Conservation (phyloP, 306 rosid species). For the Crotalaria pallida region DNA sequence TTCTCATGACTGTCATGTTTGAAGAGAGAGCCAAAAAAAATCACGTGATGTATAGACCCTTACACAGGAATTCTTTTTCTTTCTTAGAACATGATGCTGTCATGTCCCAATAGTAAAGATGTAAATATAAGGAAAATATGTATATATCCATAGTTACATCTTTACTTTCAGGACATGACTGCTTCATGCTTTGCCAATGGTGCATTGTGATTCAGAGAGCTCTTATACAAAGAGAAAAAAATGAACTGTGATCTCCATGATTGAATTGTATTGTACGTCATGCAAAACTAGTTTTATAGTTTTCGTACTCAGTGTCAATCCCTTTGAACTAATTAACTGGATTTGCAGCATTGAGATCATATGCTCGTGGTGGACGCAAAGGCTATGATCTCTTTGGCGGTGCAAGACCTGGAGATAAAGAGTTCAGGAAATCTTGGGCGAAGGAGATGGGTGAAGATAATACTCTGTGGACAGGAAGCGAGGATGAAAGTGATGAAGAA, state of each 20-base stretch:
- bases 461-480: constrained; percentile 71
- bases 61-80: background rate
- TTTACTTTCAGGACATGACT: background rate
- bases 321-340: background rate
- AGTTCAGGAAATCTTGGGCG: constrained; percentile 65
- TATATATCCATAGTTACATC: background rate
- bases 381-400: constrained; percentile 65
- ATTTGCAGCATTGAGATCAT: constrained; percentile 51
- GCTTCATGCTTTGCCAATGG: background rate
- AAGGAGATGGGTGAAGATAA: constrained; percentile 70
- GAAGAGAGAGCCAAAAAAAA: background rate
- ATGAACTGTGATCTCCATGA: background rate
- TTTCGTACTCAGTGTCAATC: background rate
- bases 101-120: background rate
- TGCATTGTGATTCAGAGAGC: background rate
- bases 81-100: background rate
- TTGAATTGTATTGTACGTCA: background rate
- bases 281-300: background rate
- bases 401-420: constrained; percentile 50
- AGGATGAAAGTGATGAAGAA: constrained; percentile 52
- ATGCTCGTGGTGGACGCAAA: constrained; percentile 40
- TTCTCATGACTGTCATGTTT: background rate
- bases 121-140: background rate
- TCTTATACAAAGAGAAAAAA: background rate
- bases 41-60: background rate